Evolutionary conservation across 2,329 filamentous ascomycete species (phyloP).

Genomic region (Neofusicoccum ribis): DNA sequence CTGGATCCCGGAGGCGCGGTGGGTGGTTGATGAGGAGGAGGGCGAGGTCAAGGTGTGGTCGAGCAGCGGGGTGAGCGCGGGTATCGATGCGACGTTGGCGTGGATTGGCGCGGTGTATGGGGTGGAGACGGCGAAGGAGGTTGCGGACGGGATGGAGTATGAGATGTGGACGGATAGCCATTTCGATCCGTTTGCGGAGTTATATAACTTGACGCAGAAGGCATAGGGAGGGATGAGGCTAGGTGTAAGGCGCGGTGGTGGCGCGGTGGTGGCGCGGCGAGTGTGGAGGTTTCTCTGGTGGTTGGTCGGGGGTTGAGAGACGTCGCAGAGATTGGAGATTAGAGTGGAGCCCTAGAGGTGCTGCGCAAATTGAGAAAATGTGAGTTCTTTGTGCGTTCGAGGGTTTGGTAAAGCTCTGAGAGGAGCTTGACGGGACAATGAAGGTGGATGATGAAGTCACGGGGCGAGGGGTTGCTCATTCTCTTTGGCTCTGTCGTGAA

Average conservation of each 20-base stretch:
- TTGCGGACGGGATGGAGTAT: constrained; percentile 61
- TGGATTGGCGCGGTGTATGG: constrained; percentile 59
- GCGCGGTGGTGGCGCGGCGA: neutral
- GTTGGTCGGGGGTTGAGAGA: neutral
- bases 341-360: too few relatives aligned
- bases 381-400: too few relatives aligned
- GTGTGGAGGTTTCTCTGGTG: too few relatives aligned
- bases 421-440: too few relatives aligned
- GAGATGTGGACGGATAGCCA: constrained; percentile 43
- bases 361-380: too few relatives aligned
- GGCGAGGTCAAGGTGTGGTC: constrained; percentile 59
- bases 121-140: constrained; percentile 47
- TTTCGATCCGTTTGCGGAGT: constrained; percentile 36
- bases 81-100: constrained; percentile 62
- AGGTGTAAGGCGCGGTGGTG: neutral
- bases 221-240: neutral
- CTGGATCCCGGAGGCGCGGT: constrained; percentile 64
- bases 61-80: constrained; percentile 63
- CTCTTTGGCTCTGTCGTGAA: too few relatives aligned
- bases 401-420: too few relatives aligned
- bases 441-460: too few relatives aligned
- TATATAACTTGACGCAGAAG: neutral
- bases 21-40: constrained; percentile 58
- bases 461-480: too few relatives aligned
- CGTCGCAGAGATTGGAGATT: too few relatives aligned